Evolutionary conservation across 2,329 filamentous ascomycete genomes (phyloP).

Genomic region (Alternaria infectoria): DNA sequence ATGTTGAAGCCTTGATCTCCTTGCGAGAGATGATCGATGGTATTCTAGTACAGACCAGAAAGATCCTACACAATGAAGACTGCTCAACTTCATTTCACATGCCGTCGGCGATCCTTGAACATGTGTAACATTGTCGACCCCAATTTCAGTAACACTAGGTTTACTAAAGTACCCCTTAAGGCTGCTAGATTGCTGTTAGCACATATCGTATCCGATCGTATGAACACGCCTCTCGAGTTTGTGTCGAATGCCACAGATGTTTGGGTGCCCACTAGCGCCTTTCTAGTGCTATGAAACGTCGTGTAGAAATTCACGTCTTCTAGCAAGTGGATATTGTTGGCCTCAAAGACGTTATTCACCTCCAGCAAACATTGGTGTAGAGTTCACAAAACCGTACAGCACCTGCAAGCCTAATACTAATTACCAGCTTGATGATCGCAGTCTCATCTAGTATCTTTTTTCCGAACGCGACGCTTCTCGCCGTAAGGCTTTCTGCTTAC

Average conservation of each 20-base stretch:
- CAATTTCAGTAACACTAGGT: not conserved
- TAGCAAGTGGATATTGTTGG: slow-evolving; percentile 25
- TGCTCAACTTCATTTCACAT: not conserved
- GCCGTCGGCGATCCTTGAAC: not conserved
- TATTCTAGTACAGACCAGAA: not conserved
- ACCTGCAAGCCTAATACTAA: slow-evolving; percentile 10
- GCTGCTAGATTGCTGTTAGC: not conserved
- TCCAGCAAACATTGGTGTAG: slow-evolving; percentile 24
- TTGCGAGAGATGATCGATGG: slow-evolving; percentile 7
- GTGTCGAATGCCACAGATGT: slow-evolving; percentile 7
- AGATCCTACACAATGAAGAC: not conserved
- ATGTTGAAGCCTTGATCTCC: slow-evolving; percentile 18
- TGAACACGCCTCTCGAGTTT: slow-evolving; percentile 20
- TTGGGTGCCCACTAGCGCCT: not conserved
- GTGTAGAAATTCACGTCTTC: slow-evolving; percentile 25
- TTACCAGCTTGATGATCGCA: slow-evolving; percentile 7
- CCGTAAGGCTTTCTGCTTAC: not conserved
- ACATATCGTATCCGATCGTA: slow-evolving; percentile 15
- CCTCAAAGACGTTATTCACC: slow-evolving; percentile 8
- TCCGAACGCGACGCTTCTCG: not conserved
- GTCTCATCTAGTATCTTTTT: not conserved
- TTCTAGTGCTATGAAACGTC: slow-evolving; percentile 25
- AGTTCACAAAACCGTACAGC: slow-evolving; percentile 33
- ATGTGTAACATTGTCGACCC: not conserved
- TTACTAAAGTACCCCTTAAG: not conserved